phyloP scores from a whole-genome alignment of 129 eudicot genomes.

The Chrysanthemum makinoi region DNA sequence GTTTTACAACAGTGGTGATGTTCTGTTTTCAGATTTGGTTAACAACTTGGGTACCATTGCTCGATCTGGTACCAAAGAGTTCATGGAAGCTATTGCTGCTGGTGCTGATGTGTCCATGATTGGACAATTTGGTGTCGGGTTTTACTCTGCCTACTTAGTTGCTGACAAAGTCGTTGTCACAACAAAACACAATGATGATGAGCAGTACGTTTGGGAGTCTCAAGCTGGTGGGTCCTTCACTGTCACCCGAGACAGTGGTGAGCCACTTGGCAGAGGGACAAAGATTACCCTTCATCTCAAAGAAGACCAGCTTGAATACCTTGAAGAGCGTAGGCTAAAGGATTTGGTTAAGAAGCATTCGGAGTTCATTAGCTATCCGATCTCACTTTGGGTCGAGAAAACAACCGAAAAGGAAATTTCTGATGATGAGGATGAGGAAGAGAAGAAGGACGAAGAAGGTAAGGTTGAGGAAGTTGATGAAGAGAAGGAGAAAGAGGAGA shows the following conservation, averaged over 20 bases:
- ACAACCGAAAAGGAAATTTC: conserved; percentile 48
- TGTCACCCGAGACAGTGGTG: conserved; percentile 70
- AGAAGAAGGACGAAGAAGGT: conserved; percentile 45
- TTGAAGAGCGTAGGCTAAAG: conserved; percentile 71
- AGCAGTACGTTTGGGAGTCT: conserved; percentile 63
- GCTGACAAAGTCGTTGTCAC: too few species aligned
- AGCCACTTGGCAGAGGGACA: conserved; percentile 68
- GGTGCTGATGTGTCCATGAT: too few species aligned
- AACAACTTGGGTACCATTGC: too few species aligned
- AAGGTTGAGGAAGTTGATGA: conserved; percentile 47
- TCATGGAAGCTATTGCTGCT: too few species aligned
- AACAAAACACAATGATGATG: too few species aligned
- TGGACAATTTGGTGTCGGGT: too few species aligned
- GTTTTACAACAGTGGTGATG: too few species aligned
- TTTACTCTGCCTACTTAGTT: too few species aligned
- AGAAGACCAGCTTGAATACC: conserved; percentile 78
- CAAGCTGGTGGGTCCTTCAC: conserved; percentile 86
- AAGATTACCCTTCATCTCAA: conserved; percentile 59
- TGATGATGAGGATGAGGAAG: conserved; percentile 54
- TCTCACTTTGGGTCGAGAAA: conserved; percentile 36
- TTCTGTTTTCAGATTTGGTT: too few species aligned
- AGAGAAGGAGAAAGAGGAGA: conserved; percentile 40
- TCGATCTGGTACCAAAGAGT: too few species aligned
- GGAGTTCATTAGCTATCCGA: conserved; percentile 14
- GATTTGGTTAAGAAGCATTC: conserved; percentile 46